Conservation (phyloP, 2,329 filamentous ascomycete species). For the Phyllachora maydis region DNA sequence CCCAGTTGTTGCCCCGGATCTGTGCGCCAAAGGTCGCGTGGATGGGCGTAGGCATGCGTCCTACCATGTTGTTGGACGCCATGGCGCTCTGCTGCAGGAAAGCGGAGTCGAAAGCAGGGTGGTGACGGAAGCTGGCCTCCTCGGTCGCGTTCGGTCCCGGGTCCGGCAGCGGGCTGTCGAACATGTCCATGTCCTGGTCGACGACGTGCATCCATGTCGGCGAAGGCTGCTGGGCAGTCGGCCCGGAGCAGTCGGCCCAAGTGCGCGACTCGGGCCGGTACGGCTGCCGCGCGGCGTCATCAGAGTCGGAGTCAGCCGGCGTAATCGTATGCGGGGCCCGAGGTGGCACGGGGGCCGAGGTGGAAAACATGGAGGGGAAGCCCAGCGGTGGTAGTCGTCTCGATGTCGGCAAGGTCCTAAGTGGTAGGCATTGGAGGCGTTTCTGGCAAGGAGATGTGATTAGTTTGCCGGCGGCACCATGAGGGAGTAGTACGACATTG, state of each 20-base stretch:
- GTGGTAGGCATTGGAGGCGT: slow-evolving; percentile 29
- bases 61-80: slow-evolving; percentile 13
- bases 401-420: slow-evolving; percentile 22
- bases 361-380: slow-evolving; percentile 9
- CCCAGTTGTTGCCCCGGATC: slow-evolving; percentile 29
- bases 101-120: slow-evolving; percentile 11
- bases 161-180: slow-evolving; percentile 13
- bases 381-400: slow-evolving; percentile 15
- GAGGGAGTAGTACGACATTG: not conserved
- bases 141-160: slow-evolving; percentile 3
- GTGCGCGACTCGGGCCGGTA: slow-evolving; percentile 5
- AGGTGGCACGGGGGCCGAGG: slow-evolving; percentile 4
- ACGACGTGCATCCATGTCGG: slow-evolving; percentile 6
- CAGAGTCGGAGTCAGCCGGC: slow-evolving; percentile 15
- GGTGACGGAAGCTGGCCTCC: too few species aligned
- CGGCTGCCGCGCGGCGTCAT: slow-evolving; percentile 12
- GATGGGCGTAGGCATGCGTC: slow-evolving; percentile 38
- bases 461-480: slow-evolving; percentile 1
- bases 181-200: slow-evolving; percentile 30
- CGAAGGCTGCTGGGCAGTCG: slow-evolving; percentile 1
- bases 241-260: slow-evolving; percentile 3
- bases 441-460: slow-evolving; percentile 19
- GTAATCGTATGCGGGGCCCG: slow-evolving; percentile 8
- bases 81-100: slow-evolving; percentile 11
- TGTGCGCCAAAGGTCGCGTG: slow-evolving; percentile 34